Base-by-base conservation (phyloP, 2,329 filamentous ascomycete genomes). In the Drechslera avenae region DNA sequence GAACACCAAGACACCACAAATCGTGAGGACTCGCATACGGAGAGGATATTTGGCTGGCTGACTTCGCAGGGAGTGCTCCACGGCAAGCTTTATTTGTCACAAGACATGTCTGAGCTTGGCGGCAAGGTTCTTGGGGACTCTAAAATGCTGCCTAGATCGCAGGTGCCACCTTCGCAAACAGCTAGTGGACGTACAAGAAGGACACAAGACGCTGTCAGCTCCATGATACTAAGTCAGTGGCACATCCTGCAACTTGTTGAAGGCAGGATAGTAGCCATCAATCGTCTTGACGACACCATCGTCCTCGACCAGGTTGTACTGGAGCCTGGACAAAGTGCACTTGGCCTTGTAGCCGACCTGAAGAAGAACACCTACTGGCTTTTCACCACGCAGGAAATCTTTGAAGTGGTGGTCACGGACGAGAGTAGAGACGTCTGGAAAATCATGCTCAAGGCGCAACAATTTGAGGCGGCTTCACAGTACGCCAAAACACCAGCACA, bases 291-390 rank as follows among this genome's bases (percentile, higher is more conserved):
- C 33, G 91, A 93, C 21, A 85, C 87, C 43, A 80, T 93, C 39
- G 88, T 96, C 1, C 95, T 94, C 62, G 90, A 97, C 69, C 91
- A 97, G 73, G 81, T 86, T 17, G 88, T 99, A 4, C 79, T 97
- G 12, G 88, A 93, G 47, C 82, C 85, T 4, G 89, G 88, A 0
- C 89, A 96, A 63, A 86, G 82, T 63, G 85, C 87, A 4, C 78
- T 99, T n/a, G 91, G 90, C 0, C 82, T 99, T 14, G 87, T 91
- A 42, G 87, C 93, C 7, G 94, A 99, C 73, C 83, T 89, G 54
- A 93, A 94, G 72, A 96, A 97, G 78, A 95, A 93, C 67, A 99
- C 94, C 0, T 97, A 93, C 69, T 99, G 95, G 94, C 82, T 99
- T 2, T 96, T 97, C 68, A 97, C 93, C 0, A 83, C 85, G 0